Evolutionary conservation across 805 yeast species (phyloP), one percentile per base, ranked within the genome.

Genomic region (Hyphopichia homilentoma): DNA sequence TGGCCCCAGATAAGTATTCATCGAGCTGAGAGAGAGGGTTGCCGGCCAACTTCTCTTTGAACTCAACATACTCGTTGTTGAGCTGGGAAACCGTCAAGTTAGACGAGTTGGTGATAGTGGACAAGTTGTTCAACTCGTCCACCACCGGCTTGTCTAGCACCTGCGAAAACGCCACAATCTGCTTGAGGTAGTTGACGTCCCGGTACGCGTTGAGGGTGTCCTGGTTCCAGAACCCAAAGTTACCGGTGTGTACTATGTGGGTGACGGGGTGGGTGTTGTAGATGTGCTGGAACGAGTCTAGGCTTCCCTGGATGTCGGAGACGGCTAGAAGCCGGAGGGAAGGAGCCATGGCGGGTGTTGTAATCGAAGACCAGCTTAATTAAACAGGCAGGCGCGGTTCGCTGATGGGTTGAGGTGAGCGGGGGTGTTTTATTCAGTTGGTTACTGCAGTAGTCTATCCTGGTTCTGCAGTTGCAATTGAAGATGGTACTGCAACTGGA

Each of bases 181-280:
- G 84, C 40, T 84, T 71, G 27, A 76, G 56, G 45, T 75, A 79
- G 31, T 43, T 38, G 69, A 75, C 47, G 70, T 80, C 50, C 72
- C 73, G 35, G 76, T 79, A 46, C 64, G 59, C 15, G 54, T 60
- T 36, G 5, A 81, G 66, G 26, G 83, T 73, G 12, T 69, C 72
- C 21, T 58, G 58, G 45, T 82, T 84, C 58, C 83, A 76, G 50
- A 84, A 81, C 8, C 94, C 94, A 60, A 82, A 83, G 39, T 78
- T 80, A n/a, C 90, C 89, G 4, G 86, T 78, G 48, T 82, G 88
- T 9, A 82, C 63, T 17, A 82, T 69, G 15, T 73, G 29, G 21
- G 12, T 26, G 16, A 11, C 29, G 13, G 17, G 25, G 16, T 7
- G 6, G 3, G 30, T 22, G 6, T 41, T 32, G 33, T 40, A 47